A percentile compares a stretch with the other conserved stretches of the same genome.
phyloP scores from a whole-genome alignment of 345 rosid genomes.

The Arabis hirsuta region DNA sequence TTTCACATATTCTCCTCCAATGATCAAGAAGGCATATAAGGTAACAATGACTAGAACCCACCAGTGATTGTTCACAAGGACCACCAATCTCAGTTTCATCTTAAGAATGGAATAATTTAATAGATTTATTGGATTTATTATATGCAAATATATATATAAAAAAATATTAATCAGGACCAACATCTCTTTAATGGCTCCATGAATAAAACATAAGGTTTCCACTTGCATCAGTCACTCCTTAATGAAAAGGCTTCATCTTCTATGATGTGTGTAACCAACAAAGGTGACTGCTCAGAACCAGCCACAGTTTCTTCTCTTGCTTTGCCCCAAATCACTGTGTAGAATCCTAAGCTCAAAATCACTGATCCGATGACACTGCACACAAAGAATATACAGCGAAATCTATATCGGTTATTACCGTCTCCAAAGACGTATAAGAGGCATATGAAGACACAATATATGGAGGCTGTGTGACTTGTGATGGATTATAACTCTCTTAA shows the following conservation, averaged over 20 bases:
- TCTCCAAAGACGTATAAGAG: background rate
- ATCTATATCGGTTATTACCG: background rate
- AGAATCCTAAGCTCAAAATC: conserved; percentile 42
- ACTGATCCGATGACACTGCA: conserved; percentile 43
- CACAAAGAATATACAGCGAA: background rate
- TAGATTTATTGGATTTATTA: too few relatives aligned
- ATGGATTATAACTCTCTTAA: background rate
- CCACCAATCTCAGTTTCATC: too few relatives aligned
- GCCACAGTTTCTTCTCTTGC: conserved; percentile 41
- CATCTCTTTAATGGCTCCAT: background rate
- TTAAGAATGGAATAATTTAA: too few relatives aligned
- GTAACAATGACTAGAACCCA: background rate
- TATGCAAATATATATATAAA: background rate
- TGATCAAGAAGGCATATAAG: background rate
- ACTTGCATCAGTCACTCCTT: conserved; percentile 31
- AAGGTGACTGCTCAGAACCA: conserved; percentile 32
- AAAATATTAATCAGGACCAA: background rate
- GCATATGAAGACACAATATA: background rate
- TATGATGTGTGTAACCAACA: conserved; percentile 16
- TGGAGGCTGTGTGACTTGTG: background rate
- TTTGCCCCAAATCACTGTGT: conserved; percentile 50
- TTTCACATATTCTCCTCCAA: background rate
- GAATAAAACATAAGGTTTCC: background rate
- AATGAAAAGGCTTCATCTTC: conserved; percentile 27
- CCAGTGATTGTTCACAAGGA: background rate